A percentile compares a stretch with the other conserved stretches of the same genome.
Evolutionary conservation across 148 eudicot species (phyloP).

Genomic region (Pouteria glomerata): DNA sequence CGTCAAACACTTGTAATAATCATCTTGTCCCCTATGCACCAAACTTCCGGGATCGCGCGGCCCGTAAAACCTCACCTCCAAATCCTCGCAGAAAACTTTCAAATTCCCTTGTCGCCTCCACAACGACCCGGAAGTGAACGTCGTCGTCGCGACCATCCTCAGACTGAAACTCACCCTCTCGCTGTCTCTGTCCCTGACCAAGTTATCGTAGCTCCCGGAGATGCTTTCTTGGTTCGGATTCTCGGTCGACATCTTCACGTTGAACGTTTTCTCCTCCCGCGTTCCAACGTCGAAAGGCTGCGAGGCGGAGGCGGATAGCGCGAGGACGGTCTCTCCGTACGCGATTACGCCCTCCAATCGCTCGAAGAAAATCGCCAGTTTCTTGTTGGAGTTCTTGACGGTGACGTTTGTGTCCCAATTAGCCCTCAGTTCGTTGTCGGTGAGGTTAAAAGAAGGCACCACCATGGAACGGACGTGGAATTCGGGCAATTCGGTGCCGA

Average conservation of each 20-base stretch:
- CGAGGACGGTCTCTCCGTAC: not conserved
- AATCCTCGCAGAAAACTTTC: not conserved
- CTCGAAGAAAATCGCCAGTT: not conserved
- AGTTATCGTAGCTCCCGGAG: not conserved
- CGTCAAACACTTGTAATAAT: not conserved
- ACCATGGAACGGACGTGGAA: not conserved
- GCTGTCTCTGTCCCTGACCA: not conserved
- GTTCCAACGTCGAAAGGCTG: not conserved
- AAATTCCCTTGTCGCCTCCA: not conserved
- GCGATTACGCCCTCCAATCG: not conserved
- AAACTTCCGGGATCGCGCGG: not conserved
- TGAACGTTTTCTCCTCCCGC: not conserved
- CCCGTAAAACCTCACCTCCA: not conserved
- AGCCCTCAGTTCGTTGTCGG: not conserved
- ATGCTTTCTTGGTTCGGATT: not conserved
- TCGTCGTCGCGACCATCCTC: not conserved
- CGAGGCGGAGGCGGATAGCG: not conserved
- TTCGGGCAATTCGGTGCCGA: not conserved
- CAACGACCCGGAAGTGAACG: not conserved
- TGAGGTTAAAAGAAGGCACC: not conserved
- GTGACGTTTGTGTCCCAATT: slow-evolving; percentile 1
- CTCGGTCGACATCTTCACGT: not conserved
- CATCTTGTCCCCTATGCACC: not conserved
- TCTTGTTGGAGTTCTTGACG: not conserved
- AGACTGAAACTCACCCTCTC: not conserved